These are phyloP conservation scores for Boletus sp. DNA, from an alignment of 1,284 basidiomycete genomes.

Conservation along the genomic window DNA sequence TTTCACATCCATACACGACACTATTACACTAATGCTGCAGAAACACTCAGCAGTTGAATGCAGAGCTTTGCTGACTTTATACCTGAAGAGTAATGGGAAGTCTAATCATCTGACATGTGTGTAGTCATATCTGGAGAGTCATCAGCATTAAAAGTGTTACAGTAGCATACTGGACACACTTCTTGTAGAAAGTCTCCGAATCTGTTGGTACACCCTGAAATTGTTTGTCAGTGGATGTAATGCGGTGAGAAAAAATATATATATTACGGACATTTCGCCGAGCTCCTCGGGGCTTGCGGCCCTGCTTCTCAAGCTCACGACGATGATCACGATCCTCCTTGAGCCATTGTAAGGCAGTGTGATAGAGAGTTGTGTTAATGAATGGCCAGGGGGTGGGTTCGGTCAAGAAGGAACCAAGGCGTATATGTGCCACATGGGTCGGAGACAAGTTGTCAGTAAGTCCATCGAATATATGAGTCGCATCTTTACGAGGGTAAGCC, in stretches of 20 bases:
- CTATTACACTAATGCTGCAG: background rate
- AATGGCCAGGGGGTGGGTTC: conserved; percentile 67
- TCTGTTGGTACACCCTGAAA: conserved; percentile 58
- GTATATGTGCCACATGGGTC: conserved; percentile 87
- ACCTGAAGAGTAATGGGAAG: background rate
- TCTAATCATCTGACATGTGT: conserved; percentile 41
- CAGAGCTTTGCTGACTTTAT: background rate
- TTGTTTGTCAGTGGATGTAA: conserved; percentile 2
- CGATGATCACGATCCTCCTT: conserved; percentile 73
- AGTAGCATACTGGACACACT: conserved; percentile 45
- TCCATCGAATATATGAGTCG: conserved; percentile 95
- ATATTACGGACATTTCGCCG: conserved; percentile 50
- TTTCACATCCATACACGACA: background rate
- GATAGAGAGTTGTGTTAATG: conserved; percentile 50
- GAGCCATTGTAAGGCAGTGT: conserved; percentile 80
- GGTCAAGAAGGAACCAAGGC: conserved; percentile 70
- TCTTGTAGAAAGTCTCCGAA: conserved; percentile 86
- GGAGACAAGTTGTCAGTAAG: conserved; percentile 67
- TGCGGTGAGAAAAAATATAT: background rate
- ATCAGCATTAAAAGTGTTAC: conserved; percentile 1
- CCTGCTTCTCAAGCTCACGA: conserved; percentile 54
- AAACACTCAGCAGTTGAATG: conserved; percentile 16
- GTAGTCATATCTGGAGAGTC: conserved; percentile 62
- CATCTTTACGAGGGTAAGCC: conserved; percentile 51
- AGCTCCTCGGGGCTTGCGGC: conserved; percentile 68